Evolutionary conservation across 2,329 filamentous ascomycete genomes (phyloP).

Genomic region (Colletotrichum sp.): DNA sequence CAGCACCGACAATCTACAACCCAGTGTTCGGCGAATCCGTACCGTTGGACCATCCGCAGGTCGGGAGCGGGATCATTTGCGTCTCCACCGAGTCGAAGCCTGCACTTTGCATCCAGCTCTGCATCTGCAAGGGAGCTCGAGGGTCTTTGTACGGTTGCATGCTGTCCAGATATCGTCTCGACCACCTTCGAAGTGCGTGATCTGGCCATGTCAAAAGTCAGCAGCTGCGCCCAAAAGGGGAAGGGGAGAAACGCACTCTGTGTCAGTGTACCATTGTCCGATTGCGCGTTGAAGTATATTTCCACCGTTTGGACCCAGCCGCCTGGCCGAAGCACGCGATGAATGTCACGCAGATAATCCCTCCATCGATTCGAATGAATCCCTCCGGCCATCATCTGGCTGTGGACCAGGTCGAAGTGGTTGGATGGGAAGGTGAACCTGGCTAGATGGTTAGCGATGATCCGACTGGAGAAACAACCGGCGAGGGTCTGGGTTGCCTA

Average conservation of each 20-base stretch:
- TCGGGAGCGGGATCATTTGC: slow-evolving; percentile 68
- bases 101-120: slow-evolving; percentile 60
- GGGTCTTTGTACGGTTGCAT: slow-evolving; percentile 71
- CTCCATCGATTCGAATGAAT: slow-evolving; percentile 77
- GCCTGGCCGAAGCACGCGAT: slow-evolving; percentile 71
- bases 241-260: slow-evolving; percentile 48
- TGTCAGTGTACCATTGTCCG: slow-evolving; percentile 79
- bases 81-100: slow-evolving; percentile 74
- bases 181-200: slow-evolving; percentile 73
- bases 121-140: slow-evolving; percentile 65
- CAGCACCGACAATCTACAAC: not conserved
- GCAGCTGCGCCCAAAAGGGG: slow-evolving; percentile 3
- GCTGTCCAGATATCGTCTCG: slow-evolving; percentile 65
- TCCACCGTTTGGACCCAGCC: slow-evolving; percentile 93
- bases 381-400: slow-evolving; percentile 72
- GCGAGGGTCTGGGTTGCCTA: slow-evolving; percentile 27
- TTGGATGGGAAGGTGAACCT: slow-evolving; percentile 72
- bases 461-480: not conserved
- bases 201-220: slow-evolving; percentile 38
- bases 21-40: slow-evolving; percentile 16
- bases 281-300: slow-evolving; percentile 84
- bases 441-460: slow-evolving; percentile 3
- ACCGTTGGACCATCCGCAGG: slow-evolving; percentile 75
- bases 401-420: slow-evolving; percentile 85
- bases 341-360: slow-evolving; percentile 78